phyloP scores from a whole-genome alignment of 768 basidiomycete species.

The Pholiota conissans region DNA sequence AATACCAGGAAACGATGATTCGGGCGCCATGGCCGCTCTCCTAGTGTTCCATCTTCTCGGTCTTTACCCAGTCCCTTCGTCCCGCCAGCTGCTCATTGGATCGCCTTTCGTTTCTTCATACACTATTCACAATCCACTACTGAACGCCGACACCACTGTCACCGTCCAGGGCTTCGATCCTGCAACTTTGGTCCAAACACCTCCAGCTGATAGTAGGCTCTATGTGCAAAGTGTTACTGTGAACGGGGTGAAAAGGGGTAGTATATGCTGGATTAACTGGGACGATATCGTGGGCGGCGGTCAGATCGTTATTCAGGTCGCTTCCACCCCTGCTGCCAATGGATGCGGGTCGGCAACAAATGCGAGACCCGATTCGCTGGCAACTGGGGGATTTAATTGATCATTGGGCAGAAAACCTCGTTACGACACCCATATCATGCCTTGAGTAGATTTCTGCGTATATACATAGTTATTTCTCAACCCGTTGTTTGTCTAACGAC shows the following conservation, averaged over 20 bases:
- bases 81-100: constrained; percentile 47
- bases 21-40: constrained; percentile 52
- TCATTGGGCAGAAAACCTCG: constrained; percentile 25
- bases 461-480: too few relatives aligned
- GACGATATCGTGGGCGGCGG: constrained; percentile 45
- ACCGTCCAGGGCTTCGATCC: constrained; percentile 43
- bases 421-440: too few relatives aligned
- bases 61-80: constrained; percentile 47
- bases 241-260: constrained; percentile 35
- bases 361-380: constrained; percentile 40
- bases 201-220: constrained; percentile 38
- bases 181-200: constrained; percentile 32
- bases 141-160: constrained; percentile 40
- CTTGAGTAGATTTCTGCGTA: too few relatives aligned
- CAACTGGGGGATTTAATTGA: constrained; percentile 35
- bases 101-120: constrained; percentile 48
- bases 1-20: constrained; percentile 54
- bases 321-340: constrained; percentile 34
- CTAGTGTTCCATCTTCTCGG: constrained; percentile 51
- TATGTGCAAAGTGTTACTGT: constrained; percentile 45
- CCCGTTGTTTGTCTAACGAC: too few relatives aligned
- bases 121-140: constrained; percentile 37
- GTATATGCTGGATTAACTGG: constrained; percentile 45
- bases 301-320: constrained; percentile 43
- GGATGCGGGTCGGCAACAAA: constrained; percentile 38